Base-by-base conservation (phyloP, 208 protist species). In the Angomonas ambiguus region DNA sequence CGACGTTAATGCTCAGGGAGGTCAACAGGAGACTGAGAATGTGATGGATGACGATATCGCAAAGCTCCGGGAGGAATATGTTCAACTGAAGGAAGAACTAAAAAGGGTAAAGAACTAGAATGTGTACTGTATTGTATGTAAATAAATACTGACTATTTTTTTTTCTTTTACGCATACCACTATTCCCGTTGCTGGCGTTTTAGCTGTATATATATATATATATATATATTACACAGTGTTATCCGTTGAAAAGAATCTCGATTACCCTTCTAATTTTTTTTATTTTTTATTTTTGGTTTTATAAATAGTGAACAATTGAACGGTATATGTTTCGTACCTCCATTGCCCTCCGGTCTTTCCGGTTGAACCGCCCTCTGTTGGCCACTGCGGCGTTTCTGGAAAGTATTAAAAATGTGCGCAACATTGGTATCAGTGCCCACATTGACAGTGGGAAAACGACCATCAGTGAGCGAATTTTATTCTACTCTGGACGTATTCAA, bases 371-470 rank as follows among this genome's bases (percentile, higher is more conserved):
- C 10, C 32, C 74, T 16, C 74, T 83, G 6, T 61, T 87, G 33
- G 85, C 82, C 28, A 93, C 87, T n/a, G 74, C 86, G 5, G 74
- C 77, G 30, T 96, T 94, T 65, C 22, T 87, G 25, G 77, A 90
- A 56, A 76, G 59, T 30, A 72, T 95, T 55, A 80, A 78, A 55
- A 84, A 87, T 51, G 55, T 94, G 34, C 80, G 97, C 38, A 99
- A 99, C 71, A 97, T 99, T 72, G 97, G 97, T 65, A 98, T 99
- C 60, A 97, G 92, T 51, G 98, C 98, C 10, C 98, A 99, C 85
- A 99, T 99, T 78, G 98, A 99, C 76, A 97, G 88, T 35, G 98
- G 98, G 35, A 99, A 99, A 83, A 99, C 98, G 3, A 99, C 98
- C 11, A 59, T 98, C 22, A 99, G 97, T n/a, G 98, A 99, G 85